Evolutionary conservation across 352 stramenopile species (phyloP), one percentile per base, ranked within the genome.

Genomic region (Globisporangium parvum): DNA sequence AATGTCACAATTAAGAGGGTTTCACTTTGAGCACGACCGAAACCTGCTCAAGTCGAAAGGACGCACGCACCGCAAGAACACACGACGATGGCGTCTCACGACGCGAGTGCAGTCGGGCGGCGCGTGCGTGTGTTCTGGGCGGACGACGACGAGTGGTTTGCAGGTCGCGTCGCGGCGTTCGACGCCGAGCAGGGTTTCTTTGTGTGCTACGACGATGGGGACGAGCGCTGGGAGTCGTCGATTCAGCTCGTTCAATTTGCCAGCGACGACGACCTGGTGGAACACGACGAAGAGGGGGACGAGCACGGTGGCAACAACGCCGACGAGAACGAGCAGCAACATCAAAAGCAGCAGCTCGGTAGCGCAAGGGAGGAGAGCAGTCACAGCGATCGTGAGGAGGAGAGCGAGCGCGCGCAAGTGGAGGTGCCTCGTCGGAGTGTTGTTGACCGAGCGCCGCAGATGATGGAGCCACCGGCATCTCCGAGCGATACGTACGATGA

Each of bases 131-230:
- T 93, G 47, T 88, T 72, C 53, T 93, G 81, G 84, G 45, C 44
- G 14, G 80, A 91, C 45, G 84, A 92, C 55, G 69, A 66, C 20
- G 76, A 84, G 33, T 93, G 84, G 81, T 93, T 92, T 61, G 54
- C 60, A 42, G 84, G 81, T 0, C 55, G 63, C 1, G 63, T 92
- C 0, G 65, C 77, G 20, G 66, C 75, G 3, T 75, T 64, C 4
- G 66, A 84, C 18, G 56, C 59, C 1, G 45, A 11, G 6, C 65
- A 85, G 47, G 79, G 80, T 23, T 80, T 70, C 50, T 93, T 73
- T 26, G 74, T 93, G 28, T 54, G 87, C 11, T 92, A 93, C 47
- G 84, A 93, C 57, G 84, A 92, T 47, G 81, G 84, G 14, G 84
- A 93, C 58, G 76, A 91, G 66, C 75, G 77, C 24, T 93, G 84